Evolutionary conservation across 192 early-diverging fungal species (phyloP), one percentile per base, ranked within the genome.

Genomic region (Geranomyces variabilis): DNA sequence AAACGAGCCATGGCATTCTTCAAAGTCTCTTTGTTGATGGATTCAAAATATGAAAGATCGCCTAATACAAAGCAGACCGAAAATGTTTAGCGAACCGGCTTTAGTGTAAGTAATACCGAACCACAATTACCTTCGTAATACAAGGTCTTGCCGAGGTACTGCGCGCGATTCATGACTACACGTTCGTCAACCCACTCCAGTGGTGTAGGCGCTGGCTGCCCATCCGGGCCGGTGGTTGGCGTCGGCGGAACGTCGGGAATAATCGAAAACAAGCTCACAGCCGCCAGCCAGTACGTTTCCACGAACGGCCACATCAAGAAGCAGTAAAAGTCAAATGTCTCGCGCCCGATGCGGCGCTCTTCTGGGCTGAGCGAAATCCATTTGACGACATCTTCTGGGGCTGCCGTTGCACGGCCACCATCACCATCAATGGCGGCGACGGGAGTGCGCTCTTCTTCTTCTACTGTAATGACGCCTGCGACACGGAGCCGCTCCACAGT

Each of bases 251-350:
- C 48, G 51, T 74, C 57, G 1, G 80, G 80, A 6, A 82, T 57
- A 44, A 84, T 58, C 36, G 75, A 64, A 58, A 80, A 84, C 71
- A 85, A 79, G 63, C 81, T 79, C 36, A 89, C 79, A 22, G 87
- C 84, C 21, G 90, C 87, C 12, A 94, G 76, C 93, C 93, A 94
- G 73, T 94, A 94, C 51, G 91, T 90, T 70, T 94, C 93, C 41
- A 94, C 77, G 69, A 92, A 94, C n/a, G 91, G 91, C 93, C 93
- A 94, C 51, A 93, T 77, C 56, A 94, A 73, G 74, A 93, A 94
- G 66, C 92, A 67, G 29, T 67, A 70, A 28, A 70, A 70, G 41
- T 70, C 69, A 72, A 85, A 85, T 1, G 74, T 85, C 70, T 85
- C 84, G 9, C 84, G 60, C 6, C 84, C 84, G 24, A 76, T 83